phyloP scores from a whole-genome alignment of 208 protist genomes.

The Willaertia magna region DNA sequence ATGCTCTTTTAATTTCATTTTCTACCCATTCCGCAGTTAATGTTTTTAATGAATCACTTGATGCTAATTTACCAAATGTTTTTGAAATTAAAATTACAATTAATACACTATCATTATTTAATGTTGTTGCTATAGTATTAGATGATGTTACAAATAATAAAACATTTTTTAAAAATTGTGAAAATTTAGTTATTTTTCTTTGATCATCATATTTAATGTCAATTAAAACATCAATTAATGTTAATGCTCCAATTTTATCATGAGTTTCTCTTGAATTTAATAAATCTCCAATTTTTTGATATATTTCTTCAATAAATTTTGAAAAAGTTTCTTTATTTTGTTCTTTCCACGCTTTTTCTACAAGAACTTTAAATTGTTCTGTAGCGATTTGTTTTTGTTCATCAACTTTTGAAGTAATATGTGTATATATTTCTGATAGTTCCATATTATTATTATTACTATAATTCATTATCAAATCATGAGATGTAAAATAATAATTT shows the following conservation, averaged over 20 bases:
- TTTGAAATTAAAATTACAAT: not conserved
- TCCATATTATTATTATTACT: too few relatives aligned
- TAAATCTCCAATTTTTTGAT: not conserved
- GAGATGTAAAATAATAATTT: too few relatives aligned
- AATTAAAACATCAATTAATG: not conserved
- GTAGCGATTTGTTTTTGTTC: too few relatives aligned
- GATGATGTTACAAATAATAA: too few relatives aligned
- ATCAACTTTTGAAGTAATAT: too few relatives aligned
- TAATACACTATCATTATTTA: not conserved
- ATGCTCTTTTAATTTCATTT: slow-evolving; percentile 7
- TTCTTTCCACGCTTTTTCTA: not conserved
- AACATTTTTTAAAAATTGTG: not conserved
- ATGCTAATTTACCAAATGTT: not conserved
- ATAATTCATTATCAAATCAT: too few relatives aligned
- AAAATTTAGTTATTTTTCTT: slow-evolving; percentile 4
- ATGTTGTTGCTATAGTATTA: not conserved
- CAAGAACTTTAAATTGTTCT: not conserved
- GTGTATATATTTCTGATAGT: too few relatives aligned
- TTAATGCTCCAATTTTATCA: not conserved
- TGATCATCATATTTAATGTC: slow-evolving; percentile 6
- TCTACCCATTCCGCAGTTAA: slow-evolving; percentile 10
- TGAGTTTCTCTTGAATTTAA: not conserved
- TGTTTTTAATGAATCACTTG: not conserved
- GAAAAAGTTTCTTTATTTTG: not conserved
- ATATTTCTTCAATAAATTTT: not conserved